Base-by-base conservation (phyloP, 1,284 basidiomycete genomes). In the Hemileia vastatrix region DNA sequence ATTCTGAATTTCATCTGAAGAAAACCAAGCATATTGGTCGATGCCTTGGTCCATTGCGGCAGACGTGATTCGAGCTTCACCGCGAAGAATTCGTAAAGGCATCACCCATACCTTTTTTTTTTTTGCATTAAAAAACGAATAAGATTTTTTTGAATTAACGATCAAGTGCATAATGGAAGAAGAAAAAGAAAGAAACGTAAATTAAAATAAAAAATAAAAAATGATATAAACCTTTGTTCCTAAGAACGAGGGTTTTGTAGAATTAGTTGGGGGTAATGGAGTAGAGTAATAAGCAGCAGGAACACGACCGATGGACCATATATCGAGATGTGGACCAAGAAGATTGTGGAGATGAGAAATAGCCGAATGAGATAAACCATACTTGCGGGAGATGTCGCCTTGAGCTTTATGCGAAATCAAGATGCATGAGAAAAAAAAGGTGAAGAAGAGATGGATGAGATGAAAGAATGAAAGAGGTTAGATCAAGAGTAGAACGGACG, bases 31-130 rank as follows among this genome's bases (percentile, higher is more conserved):
- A 32, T 52, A 59, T 15, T 59, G 18, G 13, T 44, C 15, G 9
- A 15, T 47, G 11, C 15, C 5, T 27, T 18, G 24, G 23, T 44
- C 19, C 1, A 24, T 40, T n/a, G 8, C 44, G 33, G 31, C 2
- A 13, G 23, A 21, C 13, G 15, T 52, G 6, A 53, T 49, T 15
- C 31, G 21, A 6, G 57, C 49, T 32, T 59, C 45, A 6, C 57
- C 57, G 51, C 57, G 24, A 6, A 59, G 31, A 24, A 59, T 59
- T 24, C 50, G 19, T 45, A 44, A 21, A 1, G 57, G 57, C 57
- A 59, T 59, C 8, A 59, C 50, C 57, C 57, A 59, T 24, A 59
- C 57, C 40, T 59, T 44, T 6, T 51, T 21, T 9, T 19, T 13
- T 13, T 18, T 6, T 19, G 33, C 36, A 27, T 44, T 24, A 18